Evolutionary conservation across 306 rosid genomes (phyloP).

Genomic region (Cicer arietinum): DNA sequence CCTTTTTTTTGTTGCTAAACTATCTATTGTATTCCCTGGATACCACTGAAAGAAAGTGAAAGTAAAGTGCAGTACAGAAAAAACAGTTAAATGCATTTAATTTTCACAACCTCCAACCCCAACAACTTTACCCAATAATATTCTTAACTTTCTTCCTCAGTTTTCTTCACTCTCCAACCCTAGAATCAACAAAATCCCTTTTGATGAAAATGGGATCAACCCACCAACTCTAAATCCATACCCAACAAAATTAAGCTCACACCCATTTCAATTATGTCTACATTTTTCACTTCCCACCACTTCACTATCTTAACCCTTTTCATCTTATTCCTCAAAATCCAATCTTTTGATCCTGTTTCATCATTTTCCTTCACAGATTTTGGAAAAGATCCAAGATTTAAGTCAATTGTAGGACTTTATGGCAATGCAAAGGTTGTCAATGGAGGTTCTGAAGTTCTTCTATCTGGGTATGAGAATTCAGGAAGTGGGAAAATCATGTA

Average conservation of each 20-base stretch:
- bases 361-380: conserved; percentile 69
- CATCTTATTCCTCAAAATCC: conserved; percentile 57
- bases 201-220: conserved; percentile 59
- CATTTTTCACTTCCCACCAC: conserved; percentile 50
- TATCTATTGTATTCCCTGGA: not conserved
- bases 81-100: conserved; percentile 63
- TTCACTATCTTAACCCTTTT: conserved; percentile 47
- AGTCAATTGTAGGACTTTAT: conserved; percentile 60
- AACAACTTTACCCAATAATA: conserved; percentile 50
- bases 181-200: conserved; percentile 51
- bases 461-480: conserved; percentile 56
- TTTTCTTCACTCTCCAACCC: conserved; percentile 67
- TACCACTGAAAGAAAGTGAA: conserved; percentile 44
- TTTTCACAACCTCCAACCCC: conserved; percentile 79
- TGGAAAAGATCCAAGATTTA: conserved; percentile 60
- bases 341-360: conserved; percentile 51
- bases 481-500: conserved; percentile 61
- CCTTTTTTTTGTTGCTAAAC: not conserved
- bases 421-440: conserved; percentile 69
- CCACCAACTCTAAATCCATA: conserved; percentile 47
- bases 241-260: conserved; percentile 55
- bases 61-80: conserved; percentile 57
- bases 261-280: conserved; percentile 71
- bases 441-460: conserved; percentile 64
- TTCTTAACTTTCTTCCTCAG: conserved; percentile 72